phyloP scores from a whole-genome alignment of 345 rosid genomes.

The Rhodomyrtus tomentosa region DNA sequence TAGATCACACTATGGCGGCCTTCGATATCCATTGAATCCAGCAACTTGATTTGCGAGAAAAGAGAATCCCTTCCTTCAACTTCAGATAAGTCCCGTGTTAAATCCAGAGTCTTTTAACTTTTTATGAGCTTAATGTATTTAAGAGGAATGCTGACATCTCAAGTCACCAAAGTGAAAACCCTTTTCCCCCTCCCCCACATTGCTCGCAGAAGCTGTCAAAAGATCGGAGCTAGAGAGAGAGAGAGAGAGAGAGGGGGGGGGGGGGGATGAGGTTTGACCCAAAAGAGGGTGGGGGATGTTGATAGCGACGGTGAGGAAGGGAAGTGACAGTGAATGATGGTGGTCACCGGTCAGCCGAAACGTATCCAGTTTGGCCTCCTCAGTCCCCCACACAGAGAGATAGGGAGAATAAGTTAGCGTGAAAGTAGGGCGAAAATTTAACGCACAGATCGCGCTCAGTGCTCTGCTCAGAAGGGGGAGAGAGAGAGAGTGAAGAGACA shows the following conservation, averaged over 20 bases:
- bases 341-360: not conserved
- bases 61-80: not conserved
- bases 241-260: too few relatives aligned
- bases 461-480: not conserved
- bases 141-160: not conserved
- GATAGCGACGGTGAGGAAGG: not conserved
- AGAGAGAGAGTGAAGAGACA: not conserved
- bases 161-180: not conserved
- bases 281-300: not conserved
- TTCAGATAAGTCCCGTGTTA: not conserved
- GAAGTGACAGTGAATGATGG: not conserved
- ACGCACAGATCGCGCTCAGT: not conserved
- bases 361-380: not conserved
- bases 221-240: too few relatives aligned
- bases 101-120: not conserved
- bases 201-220: not conserved
- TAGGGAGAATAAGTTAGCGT: not conserved
- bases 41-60: not conserved
- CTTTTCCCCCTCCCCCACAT: not conserved
- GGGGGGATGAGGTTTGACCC: not conserved
- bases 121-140: not conserved
- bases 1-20: fast-evolving
- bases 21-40: not conserved
- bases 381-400: not conserved
- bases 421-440: not conserved